Conservation (phyloP, 2,329 filamentous ascomycete genomes). For the Aspergillus aculeatus region DNA sequence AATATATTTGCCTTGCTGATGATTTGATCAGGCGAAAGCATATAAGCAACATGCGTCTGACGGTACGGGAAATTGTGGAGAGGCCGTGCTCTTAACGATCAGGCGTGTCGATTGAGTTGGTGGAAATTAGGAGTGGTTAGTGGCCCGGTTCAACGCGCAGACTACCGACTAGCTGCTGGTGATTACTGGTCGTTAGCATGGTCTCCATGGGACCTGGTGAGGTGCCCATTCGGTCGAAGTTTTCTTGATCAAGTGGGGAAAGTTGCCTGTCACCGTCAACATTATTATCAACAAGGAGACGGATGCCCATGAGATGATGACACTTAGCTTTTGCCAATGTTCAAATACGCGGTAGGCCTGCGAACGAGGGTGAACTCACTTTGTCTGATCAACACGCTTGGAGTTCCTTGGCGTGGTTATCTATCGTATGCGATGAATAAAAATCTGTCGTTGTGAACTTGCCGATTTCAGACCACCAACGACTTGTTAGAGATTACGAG, state of each 20-base stretch:
- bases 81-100: conserved; percentile 14
- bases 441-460: not conserved
- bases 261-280: not conserved
- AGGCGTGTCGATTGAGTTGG: conserved; percentile 18
- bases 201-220: not conserved
- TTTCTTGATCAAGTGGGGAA: not conserved
- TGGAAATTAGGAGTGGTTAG: conserved; percentile 9
- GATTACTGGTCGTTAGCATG: not conserved
- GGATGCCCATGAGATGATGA: not conserved
- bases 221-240: not conserved
- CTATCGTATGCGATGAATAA: not conserved
- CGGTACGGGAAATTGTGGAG: not conserved
- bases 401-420: not conserved
- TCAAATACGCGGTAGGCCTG: not conserved
- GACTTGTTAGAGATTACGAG: not conserved
- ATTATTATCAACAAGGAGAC: not conserved
- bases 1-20: not conserved
- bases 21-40: not conserved
- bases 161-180: not conserved
- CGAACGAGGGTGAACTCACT: not conserved
- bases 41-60: not conserved
- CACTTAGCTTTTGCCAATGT: not conserved
- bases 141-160: not conserved
- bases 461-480: not conserved
- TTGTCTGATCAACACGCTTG: not conserved